Base-by-base conservation (phyloP, 2,329 filamentous ascomycete species). In the Phyllosticta citrichinensis region DNA sequence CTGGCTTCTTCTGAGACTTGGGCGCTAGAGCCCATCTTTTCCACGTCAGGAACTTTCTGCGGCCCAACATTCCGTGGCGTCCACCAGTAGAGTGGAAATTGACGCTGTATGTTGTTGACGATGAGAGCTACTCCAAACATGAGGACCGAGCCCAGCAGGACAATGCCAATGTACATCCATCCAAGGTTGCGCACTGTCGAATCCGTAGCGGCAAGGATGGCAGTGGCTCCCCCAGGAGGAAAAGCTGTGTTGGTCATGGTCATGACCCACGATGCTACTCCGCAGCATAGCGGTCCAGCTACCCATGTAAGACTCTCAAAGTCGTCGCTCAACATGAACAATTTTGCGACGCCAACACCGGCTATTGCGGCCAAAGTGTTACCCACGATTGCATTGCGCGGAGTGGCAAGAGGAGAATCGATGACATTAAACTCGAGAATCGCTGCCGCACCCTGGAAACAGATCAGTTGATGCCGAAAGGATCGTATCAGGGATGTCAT, bases 11-110 rank as follows among this genome's bases (percentile, higher is more conserved):
- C 66, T 63, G 56, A 63, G 64, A 62, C 54, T 10, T 40, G 33
- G 5, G 33, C 33, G 19, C 27, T 25, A 35, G 47, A 53, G 50
- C 55, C 55, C 17, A 6, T 51, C 70, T 30, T 57, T 27, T 57
- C 57, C 6, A n/a, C 40, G 24, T 56, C 47, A 3, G 12, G 11
- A n/a, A 53, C 64, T 22, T 63, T 65, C 51, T 64, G 65, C 47
- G 58, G 65, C 9, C 71, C 69, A 8, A 76, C 63, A 22, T 75
- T 70, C 35, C 69, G 57, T 2, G 75, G 71, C n/a, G 76, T 77
- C 78, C 77, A 80, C 78, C 78, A 80, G 59, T 74, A 80, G 1
- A 76, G 60, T 0, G 78, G 78, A 63, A 78, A 80, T 60, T 74
- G 73, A 27, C 78, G 67, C 57, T 77, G 68, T 9, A 79, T 70